Percentiles rank a stretch among this genome's conserved stretches.
Conservation (phyloP, 495 filamentous ascomycete genomes). For the Tuber brumale region DNA sequence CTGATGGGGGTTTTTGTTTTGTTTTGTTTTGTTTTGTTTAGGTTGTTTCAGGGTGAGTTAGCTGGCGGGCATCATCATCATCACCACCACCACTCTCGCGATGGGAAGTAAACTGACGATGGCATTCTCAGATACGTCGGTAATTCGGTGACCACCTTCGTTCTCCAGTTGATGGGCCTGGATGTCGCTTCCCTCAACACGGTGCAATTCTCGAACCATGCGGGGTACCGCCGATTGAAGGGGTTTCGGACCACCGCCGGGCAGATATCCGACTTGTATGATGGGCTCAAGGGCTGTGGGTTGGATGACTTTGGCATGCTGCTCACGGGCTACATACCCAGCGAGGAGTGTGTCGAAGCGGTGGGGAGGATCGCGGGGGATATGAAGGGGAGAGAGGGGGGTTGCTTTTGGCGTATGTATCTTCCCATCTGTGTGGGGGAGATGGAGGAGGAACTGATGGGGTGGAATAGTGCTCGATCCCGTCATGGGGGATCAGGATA, state of each 20-base stretch:
- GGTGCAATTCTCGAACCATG: conserved; percentile 95
- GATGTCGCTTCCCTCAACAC: conserved; percentile 91
- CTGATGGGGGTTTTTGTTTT: background rate
- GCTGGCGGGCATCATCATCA: background rate
- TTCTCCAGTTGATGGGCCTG: conserved; percentile 85
- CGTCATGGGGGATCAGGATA: conserved; percentile 94
- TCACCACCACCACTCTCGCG: conserved; percentile 9
- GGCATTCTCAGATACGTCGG: conserved; percentile 71
- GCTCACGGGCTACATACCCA: conserved; percentile 87
- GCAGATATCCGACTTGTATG: conserved; percentile 78
- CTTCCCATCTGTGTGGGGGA: background rate
- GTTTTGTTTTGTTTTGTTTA: background rate
- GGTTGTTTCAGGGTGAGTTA: conserved; percentile 41
- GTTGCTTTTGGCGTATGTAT: conserved; percentile 9
- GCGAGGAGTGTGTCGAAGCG: conserved; percentile 70
- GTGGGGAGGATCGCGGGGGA: conserved; percentile 73
- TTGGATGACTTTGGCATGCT: conserved; percentile 79
- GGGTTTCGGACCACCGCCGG: conserved; percentile 71
- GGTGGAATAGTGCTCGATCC: conserved; percentile 69
- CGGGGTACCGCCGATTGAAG: conserved; percentile 78
- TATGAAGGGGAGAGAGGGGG: conserved; percentile 56
- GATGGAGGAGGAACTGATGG: conserved; percentile 11
- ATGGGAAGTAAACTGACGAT: conserved; percentile 13
- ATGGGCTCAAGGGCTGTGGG: conserved; percentile 72
- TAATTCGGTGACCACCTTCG: conserved; percentile 89